These are phyloP conservation scores for Hydnomerulius pinastri DNA, from an alignment of 768 basidiomycete species.

Conservation along the genomic window DNA sequence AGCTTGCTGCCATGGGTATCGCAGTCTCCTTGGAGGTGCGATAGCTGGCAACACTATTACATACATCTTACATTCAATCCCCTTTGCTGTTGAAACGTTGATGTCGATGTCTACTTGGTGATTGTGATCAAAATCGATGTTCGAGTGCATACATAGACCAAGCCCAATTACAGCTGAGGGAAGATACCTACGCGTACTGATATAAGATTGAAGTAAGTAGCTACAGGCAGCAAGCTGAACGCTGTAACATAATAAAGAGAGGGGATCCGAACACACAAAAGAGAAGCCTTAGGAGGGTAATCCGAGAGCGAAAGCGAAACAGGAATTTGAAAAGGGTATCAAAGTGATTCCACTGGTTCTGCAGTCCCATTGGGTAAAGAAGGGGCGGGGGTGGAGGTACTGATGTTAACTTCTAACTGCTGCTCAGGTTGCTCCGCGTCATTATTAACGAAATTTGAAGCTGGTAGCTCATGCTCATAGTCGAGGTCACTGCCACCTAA, in stretches of 20 bases:
- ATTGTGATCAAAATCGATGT: constrained; percentile 1
- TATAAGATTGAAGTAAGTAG: constrained; percentile 6
- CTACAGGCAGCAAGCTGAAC: constrained; percentile 2
- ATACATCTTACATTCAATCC: too few relatives aligned
- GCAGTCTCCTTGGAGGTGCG: constrained; percentile 80
- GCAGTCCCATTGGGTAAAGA: background rate
- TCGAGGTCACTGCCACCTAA: constrained; percentile 28
- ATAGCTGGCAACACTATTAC: constrained; percentile 24
- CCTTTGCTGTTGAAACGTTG: too few relatives aligned
- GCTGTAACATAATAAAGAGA: constrained; percentile 8
- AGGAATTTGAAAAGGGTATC: constrained; percentile 9
- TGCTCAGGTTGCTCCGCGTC: constrained; percentile 4
- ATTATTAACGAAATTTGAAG: background rate
- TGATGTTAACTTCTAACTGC: background rate
- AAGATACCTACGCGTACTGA: constrained; percentile 12
- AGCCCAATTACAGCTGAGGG: constrained; percentile 11
- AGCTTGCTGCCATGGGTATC: constrained; percentile 99
- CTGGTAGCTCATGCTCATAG: background rate
- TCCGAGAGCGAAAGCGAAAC: background rate
- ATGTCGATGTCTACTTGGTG: too few relatives aligned
- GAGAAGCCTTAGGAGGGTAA: too few relatives aligned
- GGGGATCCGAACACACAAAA: constrained; percentile 8
- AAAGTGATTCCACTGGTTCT: constrained; percentile 9
- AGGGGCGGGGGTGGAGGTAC: background rate
- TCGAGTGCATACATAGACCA: constrained; percentile 18